A percentile compares a stretch with the other conserved stretches of the same genome.
These are phyloP conservation scores for Sodiomyces alkalinus DNA, from an alignment of 2,329 filamentous ascomycete species.

Conservation along the genomic window DNA sequence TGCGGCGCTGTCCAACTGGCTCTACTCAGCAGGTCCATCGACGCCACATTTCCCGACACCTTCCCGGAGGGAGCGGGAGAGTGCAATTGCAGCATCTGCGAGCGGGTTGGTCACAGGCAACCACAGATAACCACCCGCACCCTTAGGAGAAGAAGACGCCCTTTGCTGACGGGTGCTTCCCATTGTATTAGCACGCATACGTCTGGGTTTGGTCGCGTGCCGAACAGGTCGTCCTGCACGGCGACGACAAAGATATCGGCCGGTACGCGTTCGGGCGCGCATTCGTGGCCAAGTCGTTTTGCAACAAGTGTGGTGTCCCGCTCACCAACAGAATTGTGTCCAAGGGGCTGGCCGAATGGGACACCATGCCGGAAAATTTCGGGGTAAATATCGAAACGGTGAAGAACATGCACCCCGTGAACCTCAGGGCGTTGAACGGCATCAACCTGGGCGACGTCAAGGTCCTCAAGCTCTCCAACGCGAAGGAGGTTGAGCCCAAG, in stretches of 20 bases:
- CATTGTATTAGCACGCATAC: slow-evolving; percentile 28
- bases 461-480: slow-evolving; percentile 12
- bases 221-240: slow-evolving; percentile 25
- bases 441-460: slow-evolving; percentile 18
- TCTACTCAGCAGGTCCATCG: slow-evolving; percentile 24
- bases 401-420: slow-evolving; percentile 16
- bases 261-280: slow-evolving; percentile 20
- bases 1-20: slow-evolving; percentile 32
- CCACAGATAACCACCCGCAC: slow-evolving; percentile 4
- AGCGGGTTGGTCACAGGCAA: no score
- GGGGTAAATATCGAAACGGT: slow-evolving; percentile 9
- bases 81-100: slow-evolving; percentile 38
- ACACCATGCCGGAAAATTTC: slow-evolving; percentile 13
- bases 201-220: slow-evolving; percentile 27
- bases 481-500: slow-evolving; percentile 11
- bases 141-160: neutral
- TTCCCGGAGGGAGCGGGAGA: slow-evolving; percentile 17
- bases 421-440: slow-evolving; percentile 21
- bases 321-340: slow-evolving; percentile 17
- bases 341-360: slow-evolving; percentile 20
- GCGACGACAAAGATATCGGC: slow-evolving; percentile 19
- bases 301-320: slow-evolving; percentile 30
- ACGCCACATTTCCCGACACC: slow-evolving; percentile 19
- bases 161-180: neutral
- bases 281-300: slow-evolving; percentile 27